Evolutionary conservation across 768 basidiomycete species (phyloP), one percentile per base, ranked within the genome.

Genomic region (Xerocomus potaroensis): DNA sequence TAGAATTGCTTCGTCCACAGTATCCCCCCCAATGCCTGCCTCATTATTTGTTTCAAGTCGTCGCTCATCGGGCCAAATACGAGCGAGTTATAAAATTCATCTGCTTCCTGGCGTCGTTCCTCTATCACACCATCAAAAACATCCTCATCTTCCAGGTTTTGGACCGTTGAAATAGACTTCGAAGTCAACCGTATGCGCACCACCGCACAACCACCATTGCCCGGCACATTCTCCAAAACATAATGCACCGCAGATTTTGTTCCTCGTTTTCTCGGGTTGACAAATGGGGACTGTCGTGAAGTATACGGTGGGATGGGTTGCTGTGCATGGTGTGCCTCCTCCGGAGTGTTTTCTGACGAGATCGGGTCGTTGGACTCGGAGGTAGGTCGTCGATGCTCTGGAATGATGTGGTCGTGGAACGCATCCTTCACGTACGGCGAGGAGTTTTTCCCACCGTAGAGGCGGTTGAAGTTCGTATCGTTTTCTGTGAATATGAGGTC

Each of bases 1-100:
- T 98, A 99, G 67, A 83, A 91, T 62, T 98, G 96, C 71, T 98
- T 99, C 37, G 90, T 92, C 95, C 96, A 98, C 43, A 99, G 70
- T 96, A 99, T 98, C 9, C 96, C 96, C 18, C 83, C 83, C 39
- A 99, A 70, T 18, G 94, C 96, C 69, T 98, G 96, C 51, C 96
- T 76, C 91, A 91, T 96, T 55, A 99, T 87, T 66, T 95, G 94
- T 63, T 83, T 84, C 58, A 98, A 70, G 69, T 99, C 96, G 48
- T 96, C 91, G 58, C 80, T 89, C 61, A 95, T 84, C 12, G 88
- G 82, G 3, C 91, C 91, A 54, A 83, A 76, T 32, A 83, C 82
- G 44, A 98, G 75, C 5, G 79, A 75, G 32, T 76, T 73, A 67
- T 97, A 99, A 63, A 99, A 99, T 68, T 99, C 96, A 63, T 98